These are phyloP conservation scores for Backusella australiensis DNA, from an alignment of 192 early-diverging fungal species.

Conservation along the genomic window DNA sequence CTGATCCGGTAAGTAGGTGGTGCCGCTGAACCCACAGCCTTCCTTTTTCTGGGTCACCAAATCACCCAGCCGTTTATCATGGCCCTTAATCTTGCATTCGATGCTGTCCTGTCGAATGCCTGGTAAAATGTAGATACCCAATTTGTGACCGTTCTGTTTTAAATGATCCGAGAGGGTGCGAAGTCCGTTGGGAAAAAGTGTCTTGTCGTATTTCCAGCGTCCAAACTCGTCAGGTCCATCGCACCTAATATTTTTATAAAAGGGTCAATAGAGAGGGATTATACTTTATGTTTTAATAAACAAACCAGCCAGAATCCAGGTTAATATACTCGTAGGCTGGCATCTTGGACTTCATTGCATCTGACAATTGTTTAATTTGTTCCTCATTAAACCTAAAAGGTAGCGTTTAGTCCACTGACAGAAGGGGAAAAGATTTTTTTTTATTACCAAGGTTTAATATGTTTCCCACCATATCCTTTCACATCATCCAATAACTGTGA, in stretches of 20 bases:
- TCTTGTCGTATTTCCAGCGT: slow-evolving; percentile 23
- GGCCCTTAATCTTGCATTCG: slow-evolving; percentile 13
- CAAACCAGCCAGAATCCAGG: slow-evolving; percentile 30
- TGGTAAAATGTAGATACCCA: slow-evolving; percentile 31
- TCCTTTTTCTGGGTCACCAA: slow-evolving; percentile 5
- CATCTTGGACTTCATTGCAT: slow-evolving; percentile 27
- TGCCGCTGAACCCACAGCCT: slow-evolving; percentile 29
- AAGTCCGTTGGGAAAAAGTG: slow-evolving; percentile 27
- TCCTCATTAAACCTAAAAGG: slow-evolving; percentile 31
- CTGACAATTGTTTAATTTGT: slow-evolving; percentile 26
- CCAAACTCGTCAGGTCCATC: slow-evolving; percentile 25
- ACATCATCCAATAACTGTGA: slow-evolving; percentile 32
- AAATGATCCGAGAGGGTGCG: slow-evolving; percentile 15
- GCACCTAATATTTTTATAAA: background rate
- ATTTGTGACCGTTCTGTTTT: slow-evolving; percentile 28
- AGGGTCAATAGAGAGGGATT: background rate
- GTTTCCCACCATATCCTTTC: slow-evolving; percentile 29
- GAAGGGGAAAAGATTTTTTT: background rate
- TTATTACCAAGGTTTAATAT: slow-evolving; percentile 25
- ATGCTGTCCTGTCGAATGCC: slow-evolving; percentile 26
- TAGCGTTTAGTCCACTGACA: background rate
- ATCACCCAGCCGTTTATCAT: slow-evolving; percentile 5
- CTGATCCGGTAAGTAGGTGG: slow-evolving; percentile 21
- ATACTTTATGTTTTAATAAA: background rate
- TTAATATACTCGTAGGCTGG: slow-evolving; percentile 32